Evolutionary conservation across 2,329 filamentous ascomycete genomes (phyloP).

Genomic region (Diaporthe ilicicola): DNA sequence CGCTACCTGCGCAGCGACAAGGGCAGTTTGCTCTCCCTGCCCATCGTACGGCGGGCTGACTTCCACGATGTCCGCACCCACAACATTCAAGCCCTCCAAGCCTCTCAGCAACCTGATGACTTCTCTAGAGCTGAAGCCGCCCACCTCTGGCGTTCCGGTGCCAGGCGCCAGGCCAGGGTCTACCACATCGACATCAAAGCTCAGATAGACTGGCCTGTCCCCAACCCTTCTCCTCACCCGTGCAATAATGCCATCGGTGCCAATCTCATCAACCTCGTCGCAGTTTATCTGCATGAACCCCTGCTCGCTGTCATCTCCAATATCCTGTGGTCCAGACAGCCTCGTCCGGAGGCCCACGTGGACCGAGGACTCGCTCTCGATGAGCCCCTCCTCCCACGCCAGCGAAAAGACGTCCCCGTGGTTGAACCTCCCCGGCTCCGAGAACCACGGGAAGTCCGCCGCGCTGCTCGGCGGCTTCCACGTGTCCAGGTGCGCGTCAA

Average conservation of each 20-base stretch:
- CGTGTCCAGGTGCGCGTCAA: slow-evolving; percentile 42
- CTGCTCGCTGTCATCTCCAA: slow-evolving; percentile 8
- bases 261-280: slow-evolving; percentile 24
- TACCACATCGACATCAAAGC: slow-evolving; percentile 24
- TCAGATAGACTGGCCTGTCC: slow-evolving; percentile 20
- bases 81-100: slow-evolving; percentile 21
- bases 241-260: slow-evolving; percentile 21
- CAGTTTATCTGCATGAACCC: slow-evolving; percentile 21
- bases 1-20: slow-evolving; percentile 6
- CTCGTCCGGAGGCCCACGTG: slow-evolving; percentile 28
- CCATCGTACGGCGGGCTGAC: slow-evolving; percentile 29
- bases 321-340: slow-evolving; percentile 19
- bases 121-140: not conserved
- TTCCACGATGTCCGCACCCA: slow-evolving; percentile 19
- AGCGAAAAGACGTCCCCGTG: slow-evolving; percentile 28
- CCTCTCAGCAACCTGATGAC: slow-evolving; percentile 26
- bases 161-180: slow-evolving; percentile 10
- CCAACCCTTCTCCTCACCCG: slow-evolving; percentile 12
- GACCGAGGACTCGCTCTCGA: slow-evolving; percentile 24
- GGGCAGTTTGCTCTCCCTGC: slow-evolving; percentile 30
- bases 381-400: slow-evolving; percentile 25
- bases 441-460: slow-evolving; percentile 31
- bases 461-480: slow-evolving; percentile 17
- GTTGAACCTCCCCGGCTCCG: slow-evolving; percentile 28
- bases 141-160: slow-evolving; percentile 13